These are phyloP conservation scores for Durio zibethinus DNA, from an alignment of 345 rosid species.

Conservation along the genomic window DNA sequence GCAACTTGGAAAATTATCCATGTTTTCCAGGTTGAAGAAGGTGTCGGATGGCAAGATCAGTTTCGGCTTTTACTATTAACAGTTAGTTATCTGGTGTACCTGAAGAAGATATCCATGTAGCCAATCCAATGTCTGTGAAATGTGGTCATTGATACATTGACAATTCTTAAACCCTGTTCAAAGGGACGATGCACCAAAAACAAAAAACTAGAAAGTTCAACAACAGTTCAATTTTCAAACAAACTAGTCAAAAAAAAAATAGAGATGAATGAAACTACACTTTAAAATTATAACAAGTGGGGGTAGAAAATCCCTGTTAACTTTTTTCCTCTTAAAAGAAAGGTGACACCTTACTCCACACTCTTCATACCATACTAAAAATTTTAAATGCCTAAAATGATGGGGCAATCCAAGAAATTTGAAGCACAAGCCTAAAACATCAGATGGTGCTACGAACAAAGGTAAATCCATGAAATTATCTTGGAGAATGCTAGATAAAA, in stretches of 20 bases:
- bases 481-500: no score
- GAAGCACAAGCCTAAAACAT: no score
- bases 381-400: neutral
- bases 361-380: neutral
- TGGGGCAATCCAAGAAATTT: no score
- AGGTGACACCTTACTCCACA: neutral
- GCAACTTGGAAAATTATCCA: neutral
- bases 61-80: neutral
- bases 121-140: conserved; percentile 81
- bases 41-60: neutral
- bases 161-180: conserved; percentile 65
- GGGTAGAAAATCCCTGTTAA: neutral
- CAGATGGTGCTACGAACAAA: no score
- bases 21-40: neutral
- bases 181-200: neutral
- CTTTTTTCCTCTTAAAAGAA: neutral
- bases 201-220: neutral
- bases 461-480: no score
- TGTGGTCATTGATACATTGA: conserved; percentile 77
- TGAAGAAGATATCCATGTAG: no score
- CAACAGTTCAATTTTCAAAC: neutral
- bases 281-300: neutral
- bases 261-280: neutral
- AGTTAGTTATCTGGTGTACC: no score
- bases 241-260: neutral